Conservation (phyloP, 257 asterid genomes). For the Buddleja alternifolia region DNA sequence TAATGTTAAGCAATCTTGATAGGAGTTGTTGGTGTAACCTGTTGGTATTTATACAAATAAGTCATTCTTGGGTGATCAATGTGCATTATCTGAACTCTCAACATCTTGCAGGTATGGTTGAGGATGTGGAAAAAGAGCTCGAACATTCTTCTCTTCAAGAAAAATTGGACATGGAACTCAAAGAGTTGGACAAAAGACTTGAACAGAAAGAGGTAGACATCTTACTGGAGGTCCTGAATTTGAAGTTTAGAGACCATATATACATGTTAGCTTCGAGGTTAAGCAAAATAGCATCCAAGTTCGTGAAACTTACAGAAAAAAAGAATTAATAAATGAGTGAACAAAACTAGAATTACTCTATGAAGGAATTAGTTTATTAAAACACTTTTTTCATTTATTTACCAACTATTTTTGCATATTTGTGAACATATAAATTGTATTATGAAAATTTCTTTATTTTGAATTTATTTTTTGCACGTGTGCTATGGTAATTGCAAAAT, state of each 20-base stretch:
- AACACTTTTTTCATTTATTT: background rate
- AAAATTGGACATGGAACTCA: constrained; percentile 77
- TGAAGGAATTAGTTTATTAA: background rate
- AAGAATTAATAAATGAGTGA: background rate
- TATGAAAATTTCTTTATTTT: background rate
- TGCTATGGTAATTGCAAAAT: background rate
- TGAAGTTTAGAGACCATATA: background rate
- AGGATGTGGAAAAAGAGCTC: constrained; percentile 81
- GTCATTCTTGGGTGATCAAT: background rate
- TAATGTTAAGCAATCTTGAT: background rate
- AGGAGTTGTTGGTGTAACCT: constrained; percentile 4
- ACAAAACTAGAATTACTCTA: background rate
- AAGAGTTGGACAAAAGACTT: constrained; percentile 86
- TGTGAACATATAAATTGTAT: background rate
- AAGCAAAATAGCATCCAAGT: background rate
- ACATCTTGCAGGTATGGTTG: constrained; percentile 58
- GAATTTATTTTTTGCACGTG: background rate
- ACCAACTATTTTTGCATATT: background rate
- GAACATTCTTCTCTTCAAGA: constrained; percentile 95
- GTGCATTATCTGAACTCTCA: constrained; percentile 24
- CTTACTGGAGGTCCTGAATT: constrained; percentile 3
- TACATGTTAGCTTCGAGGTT: background rate
- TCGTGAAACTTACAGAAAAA: background rate
- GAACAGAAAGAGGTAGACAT: constrained; percentile 85
- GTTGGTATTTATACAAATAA: background rate